Conservation (phyloP, 352 stramenopile species). For the Pythium vanterpoolii region DNA sequence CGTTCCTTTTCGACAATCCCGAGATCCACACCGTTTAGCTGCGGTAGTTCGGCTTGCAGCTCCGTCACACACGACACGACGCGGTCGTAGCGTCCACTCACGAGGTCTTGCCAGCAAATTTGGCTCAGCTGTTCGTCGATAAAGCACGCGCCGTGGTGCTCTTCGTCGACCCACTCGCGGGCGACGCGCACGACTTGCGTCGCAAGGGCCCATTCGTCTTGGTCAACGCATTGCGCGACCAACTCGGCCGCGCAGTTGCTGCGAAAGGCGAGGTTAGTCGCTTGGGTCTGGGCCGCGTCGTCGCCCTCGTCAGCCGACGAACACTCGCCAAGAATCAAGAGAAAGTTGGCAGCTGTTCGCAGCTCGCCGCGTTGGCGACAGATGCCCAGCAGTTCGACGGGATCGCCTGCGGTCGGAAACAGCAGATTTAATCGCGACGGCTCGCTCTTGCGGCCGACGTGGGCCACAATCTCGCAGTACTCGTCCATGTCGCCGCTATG, state of each 20-base stretch:
- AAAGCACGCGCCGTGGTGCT: conserved; percentile 17
- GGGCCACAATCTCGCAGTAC: conserved; percentile 82
- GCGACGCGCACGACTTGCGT: conserved; percentile 79
- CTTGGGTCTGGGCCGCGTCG: not conserved
- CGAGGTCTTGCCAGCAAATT: conserved; percentile 51
- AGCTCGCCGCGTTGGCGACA: conserved; percentile 69
- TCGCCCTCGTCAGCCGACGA: conserved; percentile 16
- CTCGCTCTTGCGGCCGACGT: conserved; percentile 83
- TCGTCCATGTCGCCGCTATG: conserved; percentile 52
- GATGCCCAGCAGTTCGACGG: conserved; percentile 53
- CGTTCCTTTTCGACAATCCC: conserved; percentile 10
- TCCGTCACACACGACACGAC: conserved; percentile 62
- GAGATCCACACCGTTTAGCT: conserved; percentile 6
- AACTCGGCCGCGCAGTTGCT: conserved; percentile 62
- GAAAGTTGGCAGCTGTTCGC: conserved; percentile 77
- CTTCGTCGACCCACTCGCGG: conserved; percentile 66
- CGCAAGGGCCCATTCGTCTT: conserved; percentile 70
- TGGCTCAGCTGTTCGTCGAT: conserved; percentile 66
- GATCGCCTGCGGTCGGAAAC: conserved; percentile 67
- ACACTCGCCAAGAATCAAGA: conserved; percentile 78
- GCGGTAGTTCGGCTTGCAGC: conserved; percentile 58
- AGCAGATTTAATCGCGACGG: conserved; percentile 66
- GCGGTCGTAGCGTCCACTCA: conserved; percentile 59
- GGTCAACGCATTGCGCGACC: conserved; percentile 65
- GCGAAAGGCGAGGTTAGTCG: conserved; percentile 28